phyloP scores from a whole-genome alignment of 768 basidiomycete genomes.

The Mycena amicta region DNA sequence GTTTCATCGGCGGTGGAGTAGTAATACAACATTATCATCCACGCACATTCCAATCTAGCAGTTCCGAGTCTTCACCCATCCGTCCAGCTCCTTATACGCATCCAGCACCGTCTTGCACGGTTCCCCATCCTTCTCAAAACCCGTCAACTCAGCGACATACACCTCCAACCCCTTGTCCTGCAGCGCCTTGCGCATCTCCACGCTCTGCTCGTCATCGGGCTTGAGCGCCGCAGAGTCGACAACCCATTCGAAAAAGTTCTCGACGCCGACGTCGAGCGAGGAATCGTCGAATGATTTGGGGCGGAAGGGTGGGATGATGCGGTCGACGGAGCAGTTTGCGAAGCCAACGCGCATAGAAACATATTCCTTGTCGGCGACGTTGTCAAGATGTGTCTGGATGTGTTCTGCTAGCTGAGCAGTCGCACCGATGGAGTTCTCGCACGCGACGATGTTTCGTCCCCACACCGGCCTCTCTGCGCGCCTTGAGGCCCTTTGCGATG shows the following conservation, averaged over 20 bases:
- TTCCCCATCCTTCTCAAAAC: slow-evolving; percentile 24
- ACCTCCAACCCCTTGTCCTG: slow-evolving; percentile 29
- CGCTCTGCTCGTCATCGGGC: slow-evolving; percentile 33
- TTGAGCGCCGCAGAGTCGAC: slow-evolving; percentile 36
- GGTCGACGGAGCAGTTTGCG: slow-evolving; percentile 45
- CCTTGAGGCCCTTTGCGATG: slow-evolving; percentile 35
- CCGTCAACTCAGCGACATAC: slow-evolving; percentile 32
- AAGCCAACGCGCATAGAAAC: slow-evolving; percentile 37
- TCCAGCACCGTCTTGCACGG: slow-evolving; percentile 8
- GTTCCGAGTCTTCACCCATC: not conserved
- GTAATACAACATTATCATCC: too few relatives aligned
- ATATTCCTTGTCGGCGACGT: slow-evolving; percentile 30
- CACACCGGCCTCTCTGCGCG: slow-evolving; percentile 26
- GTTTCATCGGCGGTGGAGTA: too few relatives aligned
- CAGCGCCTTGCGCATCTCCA: slow-evolving; percentile 27
- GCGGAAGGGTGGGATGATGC: slow-evolving; percentile 34
- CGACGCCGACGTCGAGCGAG: slow-evolving; percentile 41
- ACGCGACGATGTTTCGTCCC: slow-evolving; percentile 39
- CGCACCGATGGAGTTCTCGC: slow-evolving; percentile 43
- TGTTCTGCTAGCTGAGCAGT: slow-evolving; percentile 33
- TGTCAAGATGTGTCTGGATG: slow-evolving; percentile 30
- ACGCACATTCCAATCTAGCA: too few relatives aligned
- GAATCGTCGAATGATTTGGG: slow-evolving; percentile 17
- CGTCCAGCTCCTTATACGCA: slow-evolving; percentile 1
- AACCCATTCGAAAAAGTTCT: slow-evolving; percentile 44